These are phyloP conservation scores for Penicillium flavigenum DNA, from an alignment of 495 filamentous ascomycete species.

Conservation along the genomic window DNA sequence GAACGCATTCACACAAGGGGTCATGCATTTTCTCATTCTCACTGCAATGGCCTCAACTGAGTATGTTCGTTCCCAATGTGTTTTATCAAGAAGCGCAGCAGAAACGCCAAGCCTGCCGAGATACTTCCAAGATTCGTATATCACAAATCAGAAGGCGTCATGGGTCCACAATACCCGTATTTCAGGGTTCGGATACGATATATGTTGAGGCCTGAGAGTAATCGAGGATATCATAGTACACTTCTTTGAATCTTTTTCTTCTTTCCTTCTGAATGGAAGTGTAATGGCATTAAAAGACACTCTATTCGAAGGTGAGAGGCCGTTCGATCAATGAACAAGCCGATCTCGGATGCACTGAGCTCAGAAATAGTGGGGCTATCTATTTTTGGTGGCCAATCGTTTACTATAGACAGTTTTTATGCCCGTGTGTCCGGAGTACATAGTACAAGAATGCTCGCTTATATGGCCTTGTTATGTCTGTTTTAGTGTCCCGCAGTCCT, in stretches of 20 bases:
- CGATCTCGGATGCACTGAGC: background rate
- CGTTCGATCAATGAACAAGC: background rate
- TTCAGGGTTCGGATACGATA: background rate
- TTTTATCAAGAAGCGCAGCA: no score
- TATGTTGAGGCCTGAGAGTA: background rate
- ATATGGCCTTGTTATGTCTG: background rate
- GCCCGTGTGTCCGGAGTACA: background rate
- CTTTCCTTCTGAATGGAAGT: background rate
- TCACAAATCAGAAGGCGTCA: constrained; percentile 1
- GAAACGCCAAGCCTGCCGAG: background rate
- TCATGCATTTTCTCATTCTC: background rate
- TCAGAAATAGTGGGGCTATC: background rate
- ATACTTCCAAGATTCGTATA: background rate
- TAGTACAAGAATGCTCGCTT: background rate
- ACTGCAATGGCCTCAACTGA: background rate
- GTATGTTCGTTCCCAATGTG: background rate
- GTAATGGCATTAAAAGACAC: background rate
- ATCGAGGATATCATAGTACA: background rate
- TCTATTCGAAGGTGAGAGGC: background rate
- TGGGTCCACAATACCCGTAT: background rate
- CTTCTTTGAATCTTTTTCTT: background rate
- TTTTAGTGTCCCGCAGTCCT: background rate
- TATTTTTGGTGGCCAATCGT: constrained; percentile 9
- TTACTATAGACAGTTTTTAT: background rate
- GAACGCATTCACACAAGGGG: background rate